These are phyloP conservation scores for Mycena kentingensis DNA, from an alignment of 768 basidiomycete genomes.

Conservation along the genomic window DNA sequence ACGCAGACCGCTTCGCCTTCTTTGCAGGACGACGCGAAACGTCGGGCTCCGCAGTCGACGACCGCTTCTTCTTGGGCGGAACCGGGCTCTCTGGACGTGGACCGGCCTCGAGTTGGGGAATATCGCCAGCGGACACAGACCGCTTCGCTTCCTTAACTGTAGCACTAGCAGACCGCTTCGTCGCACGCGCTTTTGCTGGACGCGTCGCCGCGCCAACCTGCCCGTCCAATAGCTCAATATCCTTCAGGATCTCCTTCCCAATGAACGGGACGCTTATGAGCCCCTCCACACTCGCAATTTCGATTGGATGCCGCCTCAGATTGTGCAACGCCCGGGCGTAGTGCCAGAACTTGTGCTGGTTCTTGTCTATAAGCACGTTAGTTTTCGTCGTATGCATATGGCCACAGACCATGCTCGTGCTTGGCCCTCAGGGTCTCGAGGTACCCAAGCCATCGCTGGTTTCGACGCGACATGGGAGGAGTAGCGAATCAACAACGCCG, in stretches of 20 bases:
- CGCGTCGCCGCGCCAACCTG: not conserved
- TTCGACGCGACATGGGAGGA: constrained; percentile 11
- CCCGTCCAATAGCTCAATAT: not conserved
- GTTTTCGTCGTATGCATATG: too few species aligned
- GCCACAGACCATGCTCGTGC: not conserved
- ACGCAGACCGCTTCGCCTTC: too few species aligned
- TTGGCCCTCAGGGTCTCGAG: constrained; percentile 3
- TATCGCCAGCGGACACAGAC: not conserved
- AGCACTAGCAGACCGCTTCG: constrained; percentile 18
- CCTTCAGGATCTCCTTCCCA: not conserved
- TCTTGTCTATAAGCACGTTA: not conserved
- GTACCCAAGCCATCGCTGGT: not conserved
- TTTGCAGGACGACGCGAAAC: too few species aligned
- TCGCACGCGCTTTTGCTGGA: not conserved
- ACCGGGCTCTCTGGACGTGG: too few species aligned
- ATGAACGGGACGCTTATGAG: constrained; percentile 3
- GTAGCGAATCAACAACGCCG: too few species aligned
- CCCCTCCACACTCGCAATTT: constrained; percentile 1
- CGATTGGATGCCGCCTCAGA: not conserved
- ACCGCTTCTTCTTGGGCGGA: too few species aligned
- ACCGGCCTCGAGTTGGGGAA: not conserved
- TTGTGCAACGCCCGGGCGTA: constrained; percentile 9
- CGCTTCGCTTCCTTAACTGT: constrained; percentile 9
- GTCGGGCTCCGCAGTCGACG: too few species aligned
- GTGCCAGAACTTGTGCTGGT: not conserved